Evolutionary conservation across 768 basidiomycete species (phyloP).

Genomic region (Wakefieldia striispora): DNA sequence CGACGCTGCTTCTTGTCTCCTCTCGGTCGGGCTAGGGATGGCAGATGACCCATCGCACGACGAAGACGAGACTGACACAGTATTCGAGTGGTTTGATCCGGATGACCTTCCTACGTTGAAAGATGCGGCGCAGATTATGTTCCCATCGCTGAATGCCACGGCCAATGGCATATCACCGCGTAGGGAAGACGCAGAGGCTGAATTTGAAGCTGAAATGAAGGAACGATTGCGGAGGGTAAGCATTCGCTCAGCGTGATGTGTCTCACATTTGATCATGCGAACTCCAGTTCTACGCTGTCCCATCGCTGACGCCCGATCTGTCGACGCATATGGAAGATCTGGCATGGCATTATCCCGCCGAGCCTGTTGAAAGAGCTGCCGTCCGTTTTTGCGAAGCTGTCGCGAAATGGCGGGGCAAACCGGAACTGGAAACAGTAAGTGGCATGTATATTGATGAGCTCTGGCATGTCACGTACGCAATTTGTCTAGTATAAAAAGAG

Average conservation of each 20-base stretch:
- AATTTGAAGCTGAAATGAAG: conserved; percentile 74
- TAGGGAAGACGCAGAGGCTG: conserved; percentile 58
- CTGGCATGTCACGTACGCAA: conserved; percentile 27
- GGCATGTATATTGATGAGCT: not conserved
- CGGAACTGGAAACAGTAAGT: conserved; percentile 73
- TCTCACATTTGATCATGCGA: conserved; percentile 5
- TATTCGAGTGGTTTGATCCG: conserved; percentile 64
- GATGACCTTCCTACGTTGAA: conserved; percentile 70
- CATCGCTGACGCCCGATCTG: conserved; percentile 66
- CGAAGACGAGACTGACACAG: conserved; percentile 33
- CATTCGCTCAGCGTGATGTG: conserved; percentile 5
- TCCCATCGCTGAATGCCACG: conserved; percentile 47
- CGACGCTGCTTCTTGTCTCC: conserved; percentile 64
- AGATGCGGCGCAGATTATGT: conserved; percentile 67
- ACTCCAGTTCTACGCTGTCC: conserved; percentile 75
- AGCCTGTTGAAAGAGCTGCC: conserved; percentile 76
- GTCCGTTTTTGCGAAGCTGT: conserved; percentile 81
- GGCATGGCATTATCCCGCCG: conserved; percentile 78
- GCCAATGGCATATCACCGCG: conserved; percentile 26
- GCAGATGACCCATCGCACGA: conserved; percentile 27
- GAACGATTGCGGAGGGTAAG: conserved; percentile 68
- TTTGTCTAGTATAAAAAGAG: conserved; percentile 55
- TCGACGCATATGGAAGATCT: conserved; percentile 71
- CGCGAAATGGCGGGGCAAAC: conserved; percentile 79
- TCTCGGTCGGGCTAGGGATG: conserved; percentile 67